Percentiles rank a stretch among this genome's conserved stretches.
Evolutionary conservation across 805 yeast genomes (phyloP).

Genomic region (Sungouiozyma intestinalis): DNA sequence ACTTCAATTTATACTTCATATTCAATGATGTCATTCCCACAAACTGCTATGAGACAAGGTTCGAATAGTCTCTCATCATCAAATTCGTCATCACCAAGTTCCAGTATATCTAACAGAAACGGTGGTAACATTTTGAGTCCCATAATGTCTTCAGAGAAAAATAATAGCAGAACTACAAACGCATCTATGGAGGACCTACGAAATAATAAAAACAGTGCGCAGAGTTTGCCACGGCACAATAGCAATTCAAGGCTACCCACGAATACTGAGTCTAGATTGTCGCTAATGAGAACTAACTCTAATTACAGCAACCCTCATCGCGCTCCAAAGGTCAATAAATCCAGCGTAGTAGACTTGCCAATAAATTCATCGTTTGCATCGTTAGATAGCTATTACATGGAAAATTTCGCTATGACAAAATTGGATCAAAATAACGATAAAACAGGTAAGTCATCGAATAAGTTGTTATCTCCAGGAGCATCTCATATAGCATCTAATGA

Average conservation of each 20-base stretch:
- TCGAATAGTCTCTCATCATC: neutral
- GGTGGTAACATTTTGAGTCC: neutral
- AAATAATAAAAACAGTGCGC: neutral
- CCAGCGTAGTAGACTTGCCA: constrained; percentile 43
- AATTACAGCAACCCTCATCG: neutral
- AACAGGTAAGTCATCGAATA: neutral
- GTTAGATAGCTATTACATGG: constrained; percentile 51
- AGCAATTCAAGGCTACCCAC: neutral
- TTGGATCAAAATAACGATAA: constrained; percentile 1
- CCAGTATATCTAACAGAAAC: neutral
- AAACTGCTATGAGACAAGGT: neutral
- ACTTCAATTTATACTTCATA: neutral
- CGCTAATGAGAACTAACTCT: neutral
- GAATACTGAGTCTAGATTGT: neutral
- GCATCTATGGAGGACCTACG: neutral
- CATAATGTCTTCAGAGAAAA: neutral
- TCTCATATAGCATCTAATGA: neutral
- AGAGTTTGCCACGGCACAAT: neutral
- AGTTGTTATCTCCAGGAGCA: constrained; percentile 1
- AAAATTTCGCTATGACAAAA: constrained; percentile 33
- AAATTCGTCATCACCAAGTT: neutral
- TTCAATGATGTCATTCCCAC: neutral
- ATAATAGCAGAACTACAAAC: neutral
- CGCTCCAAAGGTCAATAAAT: neutral
- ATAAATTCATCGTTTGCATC: constrained; percentile 71